These are phyloP conservation scores for Urtica urens DNA, from an alignment of 306 rosid species.

Conservation along the genomic window DNA sequence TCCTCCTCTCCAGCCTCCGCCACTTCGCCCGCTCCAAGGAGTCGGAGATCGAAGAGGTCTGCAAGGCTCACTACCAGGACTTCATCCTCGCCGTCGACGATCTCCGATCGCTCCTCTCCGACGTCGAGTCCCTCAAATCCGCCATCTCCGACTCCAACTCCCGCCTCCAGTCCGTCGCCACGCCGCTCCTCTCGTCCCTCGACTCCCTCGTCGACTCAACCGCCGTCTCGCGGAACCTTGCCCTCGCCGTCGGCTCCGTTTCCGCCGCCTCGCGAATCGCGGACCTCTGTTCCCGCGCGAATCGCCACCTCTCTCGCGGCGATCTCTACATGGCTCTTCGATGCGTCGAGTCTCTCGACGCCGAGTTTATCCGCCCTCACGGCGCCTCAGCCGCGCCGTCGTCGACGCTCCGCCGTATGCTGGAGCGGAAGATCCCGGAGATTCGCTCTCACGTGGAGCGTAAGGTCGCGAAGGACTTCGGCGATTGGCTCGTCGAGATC, in stretches of 20 bases:
- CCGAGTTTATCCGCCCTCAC: constrained; percentile 43
- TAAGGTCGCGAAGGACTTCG: constrained; percentile 81
- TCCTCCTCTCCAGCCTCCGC: constrained; percentile 82
- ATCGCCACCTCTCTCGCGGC: constrained; percentile 44
- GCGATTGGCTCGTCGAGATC: constrained; percentile 97
- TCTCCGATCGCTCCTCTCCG: constrained; percentile 94
- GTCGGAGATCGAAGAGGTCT: constrained; percentile 94
- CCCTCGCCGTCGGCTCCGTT: constrained; percentile 67
- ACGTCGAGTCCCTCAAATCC: constrained; percentile 86
- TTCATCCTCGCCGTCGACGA: constrained; percentile 97
- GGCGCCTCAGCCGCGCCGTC: constrained; percentile 74
- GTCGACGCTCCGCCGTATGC: constrained; percentile 66
- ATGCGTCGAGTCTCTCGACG: constrained; percentile 68
- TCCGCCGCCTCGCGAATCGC: constrained; percentile 32
- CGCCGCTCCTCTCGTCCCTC: constrained; percentile 73
- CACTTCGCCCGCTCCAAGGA: constrained; percentile 85
- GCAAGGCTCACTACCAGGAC: constrained; percentile 97
- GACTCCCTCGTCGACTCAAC: constrained; percentile 79
- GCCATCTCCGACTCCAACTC: constrained; percentile 83
- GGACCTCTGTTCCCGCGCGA: constrained; percentile 80
- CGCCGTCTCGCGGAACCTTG: constrained; percentile 58
- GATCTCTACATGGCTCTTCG: constrained; percentile 90
- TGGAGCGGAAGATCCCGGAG: constrained; percentile 90
- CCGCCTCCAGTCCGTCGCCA: constrained; percentile 68
- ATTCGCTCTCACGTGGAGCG: constrained; percentile 82